These are phyloP conservation scores for Eucalyptus regnans DNA, from an alignment of 345 rosid genomes.

Conservation along the genomic window DNA sequence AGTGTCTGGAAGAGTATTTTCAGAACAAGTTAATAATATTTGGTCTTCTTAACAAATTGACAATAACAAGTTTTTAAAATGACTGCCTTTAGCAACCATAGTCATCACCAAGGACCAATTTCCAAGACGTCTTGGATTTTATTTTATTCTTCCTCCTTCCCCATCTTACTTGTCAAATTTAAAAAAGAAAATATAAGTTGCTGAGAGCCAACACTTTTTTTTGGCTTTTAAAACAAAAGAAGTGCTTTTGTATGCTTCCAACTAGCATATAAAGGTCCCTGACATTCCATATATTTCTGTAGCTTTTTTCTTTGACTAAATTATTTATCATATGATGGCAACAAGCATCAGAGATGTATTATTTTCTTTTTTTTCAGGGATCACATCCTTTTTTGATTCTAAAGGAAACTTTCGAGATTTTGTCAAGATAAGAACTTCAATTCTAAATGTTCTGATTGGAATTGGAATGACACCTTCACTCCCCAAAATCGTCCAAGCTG, in stretches of 20 bases:
- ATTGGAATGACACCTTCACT: conserved; percentile 74
- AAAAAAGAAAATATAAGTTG: background rate
- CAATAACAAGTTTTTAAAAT: background rate
- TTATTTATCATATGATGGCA: background rate
- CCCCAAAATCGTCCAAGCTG: conserved; percentile 76
- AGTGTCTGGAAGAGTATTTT: background rate
- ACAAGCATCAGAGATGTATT: background rate
- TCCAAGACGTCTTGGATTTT: background rate
- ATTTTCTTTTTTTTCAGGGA: conserved; percentile 27
- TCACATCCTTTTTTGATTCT: conserved; percentile 73
- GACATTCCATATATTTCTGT: background rate
- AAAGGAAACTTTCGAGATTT: conserved; percentile 68
- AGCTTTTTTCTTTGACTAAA: background rate
- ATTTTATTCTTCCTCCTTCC: background rate
- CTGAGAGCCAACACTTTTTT: background rate
- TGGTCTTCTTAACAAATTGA: background rate
- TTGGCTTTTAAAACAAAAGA: background rate
- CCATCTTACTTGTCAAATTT: background rate
- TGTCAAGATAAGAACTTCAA: conserved; percentile 43
- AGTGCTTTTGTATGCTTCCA: background rate
- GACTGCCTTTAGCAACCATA: background rate
- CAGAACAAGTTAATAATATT: background rate
- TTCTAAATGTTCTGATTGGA: conserved; percentile 58
- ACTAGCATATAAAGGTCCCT: background rate
- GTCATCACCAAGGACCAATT: background rate